Conservation (phyloP, 176 grass and related monocot species). For the Oryza punctata region DNA sequence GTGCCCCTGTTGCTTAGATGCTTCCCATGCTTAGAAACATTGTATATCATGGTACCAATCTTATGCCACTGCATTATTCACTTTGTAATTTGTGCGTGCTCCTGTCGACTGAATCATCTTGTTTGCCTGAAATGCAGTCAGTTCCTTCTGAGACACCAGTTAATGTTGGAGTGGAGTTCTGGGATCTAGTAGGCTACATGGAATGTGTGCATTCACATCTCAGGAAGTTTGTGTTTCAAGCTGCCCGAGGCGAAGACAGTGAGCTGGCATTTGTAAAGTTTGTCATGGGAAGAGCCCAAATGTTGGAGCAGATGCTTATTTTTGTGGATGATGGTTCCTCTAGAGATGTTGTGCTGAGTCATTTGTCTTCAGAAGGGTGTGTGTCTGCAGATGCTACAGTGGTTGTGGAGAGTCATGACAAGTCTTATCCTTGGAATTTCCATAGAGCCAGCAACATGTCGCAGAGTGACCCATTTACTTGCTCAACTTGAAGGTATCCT, state of each 20-base stretch:
- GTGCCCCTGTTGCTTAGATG: constrained; percentile 52
- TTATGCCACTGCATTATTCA: background rate
- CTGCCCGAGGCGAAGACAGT: constrained; percentile 35
- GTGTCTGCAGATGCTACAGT: constrained; percentile 48
- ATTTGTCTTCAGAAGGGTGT: constrained; percentile 40
- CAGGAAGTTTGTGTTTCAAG: constrained; percentile 49
- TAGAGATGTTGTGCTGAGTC: constrained; percentile 41
- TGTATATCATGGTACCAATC: constrained; percentile 50
- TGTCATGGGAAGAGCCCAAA: constrained; percentile 56
- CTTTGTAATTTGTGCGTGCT: background rate
- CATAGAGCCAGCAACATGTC: constrained; percentile 29
- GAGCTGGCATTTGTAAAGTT: constrained; percentile 52
- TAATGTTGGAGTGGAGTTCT: constrained; percentile 35
- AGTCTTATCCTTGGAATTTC: constrained; percentile 30
- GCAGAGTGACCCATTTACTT: constrained; percentile 42
- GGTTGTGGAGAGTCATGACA: constrained; percentile 26
- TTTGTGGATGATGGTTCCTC: constrained; percentile 40
- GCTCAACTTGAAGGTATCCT: constrained; percentile 36
- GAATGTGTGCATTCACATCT: constrained; percentile 53
- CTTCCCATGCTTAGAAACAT: constrained; percentile 57
- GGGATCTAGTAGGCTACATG: constrained; percentile 55
- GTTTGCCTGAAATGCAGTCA: constrained; percentile 41
- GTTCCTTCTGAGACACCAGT: constrained; percentile 33
- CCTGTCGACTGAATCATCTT: background rate
- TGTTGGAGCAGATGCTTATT: constrained; percentile 51